Evolutionary conservation across 1,284 basidiomycete species (phyloP), one percentile per base, ranked within the genome.

Genomic region (Porogramme epimiltina): DNA sequence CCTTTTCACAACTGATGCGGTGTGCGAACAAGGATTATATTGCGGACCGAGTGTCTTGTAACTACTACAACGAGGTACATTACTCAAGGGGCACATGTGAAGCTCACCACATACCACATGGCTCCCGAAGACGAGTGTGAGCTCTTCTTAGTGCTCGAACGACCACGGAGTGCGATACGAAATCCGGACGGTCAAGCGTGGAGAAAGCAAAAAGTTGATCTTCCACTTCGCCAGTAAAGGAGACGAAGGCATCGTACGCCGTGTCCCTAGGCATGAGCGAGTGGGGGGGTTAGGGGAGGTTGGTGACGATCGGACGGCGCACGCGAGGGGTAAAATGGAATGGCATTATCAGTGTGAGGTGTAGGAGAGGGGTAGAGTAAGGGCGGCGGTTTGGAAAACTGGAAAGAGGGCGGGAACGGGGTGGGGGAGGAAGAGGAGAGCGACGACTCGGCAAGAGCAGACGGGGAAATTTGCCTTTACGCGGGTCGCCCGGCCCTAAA

Each of bases 221-320:
- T 68, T 66, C 66, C 66, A 68, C 63, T 42, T 58, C 63, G 56
- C 66, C 23, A 67, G 66, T 68, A 66, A 54, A 66, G 64, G 65
- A 61, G 66, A 68, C 66, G 66, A 68, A 61, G 60, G 66, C 64
- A 62, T 46, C 34, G 54, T 56, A 31, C 41, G 62, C 65, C 63
- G 52, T 67, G 66, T 68, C 66, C 57, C 66, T 59, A 68, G 66
- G 66, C 66, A 62, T 63, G 20, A 62, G 66, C 64, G 59, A 63
- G 65, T 68, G 66, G 64, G 51, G 34, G 34, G 20, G 13, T 31
- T 31, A 13, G 28, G 8, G 28, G 28, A 31, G 8, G n/a, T n/a
- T n/a, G n/a, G n/a, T n/a, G n/a, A n/a, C n/a, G n/a, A n/a, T n/a
- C n/a, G n/a, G n/a, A n/a, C n/a, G n/a, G n/a, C n/a, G n/a, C n/a